phyloP scores from a whole-genome alignment of 164 flowering plant genomes.

The Magnolia officinalis region DNA sequence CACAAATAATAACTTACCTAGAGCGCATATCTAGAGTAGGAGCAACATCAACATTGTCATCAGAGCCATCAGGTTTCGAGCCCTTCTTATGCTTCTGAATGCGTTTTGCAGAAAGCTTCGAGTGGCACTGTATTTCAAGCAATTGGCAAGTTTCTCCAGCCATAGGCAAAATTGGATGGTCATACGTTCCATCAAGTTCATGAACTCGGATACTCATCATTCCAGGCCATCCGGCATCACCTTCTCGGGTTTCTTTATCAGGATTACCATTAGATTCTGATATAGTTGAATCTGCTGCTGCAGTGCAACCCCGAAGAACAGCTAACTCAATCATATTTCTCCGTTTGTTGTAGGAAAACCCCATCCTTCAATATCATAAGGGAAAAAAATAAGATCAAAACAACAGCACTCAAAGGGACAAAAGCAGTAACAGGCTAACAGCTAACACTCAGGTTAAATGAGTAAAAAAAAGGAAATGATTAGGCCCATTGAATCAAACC shows the following conservation, averaged over 20 bases:
- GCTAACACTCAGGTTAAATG: neutral
- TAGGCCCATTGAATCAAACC: constrained; percentile 37
- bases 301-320: constrained; percentile 76
- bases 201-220: constrained; percentile 95
- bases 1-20: constrained; percentile 36
- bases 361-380: constrained; percentile 51
- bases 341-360: constrained; percentile 89
- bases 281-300: constrained; percentile 34
- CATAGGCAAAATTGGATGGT: constrained; percentile 91
- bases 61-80: constrained; percentile 85
- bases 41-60: constrained; percentile 74
- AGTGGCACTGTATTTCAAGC: constrained; percentile 85
- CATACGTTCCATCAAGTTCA: constrained; percentile 96
- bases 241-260: constrained; percentile 62
- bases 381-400: neutral
- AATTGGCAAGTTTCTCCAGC: constrained; percentile 91
- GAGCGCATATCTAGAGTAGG: constrained; percentile 55
- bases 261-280: constrained; percentile 35
- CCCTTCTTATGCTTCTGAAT: constrained; percentile 81
- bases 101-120: constrained; percentile 80
- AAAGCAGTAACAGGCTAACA: neutral
- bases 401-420: neutral
- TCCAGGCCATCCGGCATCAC: constrained; percentile 93
- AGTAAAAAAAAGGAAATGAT: constrained; percentile 9
- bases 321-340: constrained; percentile 90